Conservation (phyloP, 192 early-diverging fungal species). For the Podila epicladia region DNA sequence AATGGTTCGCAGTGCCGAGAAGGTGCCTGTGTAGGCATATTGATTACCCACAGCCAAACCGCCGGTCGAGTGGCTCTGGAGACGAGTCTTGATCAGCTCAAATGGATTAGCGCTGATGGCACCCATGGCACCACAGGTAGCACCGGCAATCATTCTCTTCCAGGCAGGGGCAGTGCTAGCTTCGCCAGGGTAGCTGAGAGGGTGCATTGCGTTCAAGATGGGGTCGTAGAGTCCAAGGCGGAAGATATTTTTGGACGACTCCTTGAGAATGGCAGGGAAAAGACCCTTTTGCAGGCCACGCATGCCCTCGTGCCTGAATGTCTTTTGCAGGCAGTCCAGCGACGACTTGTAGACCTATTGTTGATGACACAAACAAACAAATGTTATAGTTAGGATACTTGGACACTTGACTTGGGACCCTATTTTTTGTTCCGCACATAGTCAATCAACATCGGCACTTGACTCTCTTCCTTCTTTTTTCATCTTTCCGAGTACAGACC, state of each 20-base stretch:
- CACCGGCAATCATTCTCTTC: conserved; percentile 81
- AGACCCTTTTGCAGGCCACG: conserved; percentile 78
- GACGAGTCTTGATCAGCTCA: conserved; percentile 78
- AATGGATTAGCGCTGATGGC: conserved; percentile 81
- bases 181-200: conserved; percentile 48
- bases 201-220: conserved; percentile 70
- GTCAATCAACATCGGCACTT: too few species aligned
- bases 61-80: conserved; percentile 65
- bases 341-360: conserved; percentile 68
- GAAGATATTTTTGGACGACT: conserved; percentile 80
- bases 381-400: too few species aligned
- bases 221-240: conserved; percentile 79
- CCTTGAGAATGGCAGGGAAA: conserved; percentile 74
- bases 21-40: conserved; percentile 67
- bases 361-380: not conserved
- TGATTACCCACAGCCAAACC: conserved; percentile 76
- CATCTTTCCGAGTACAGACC: too few species aligned
- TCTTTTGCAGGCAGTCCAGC: conserved; percentile 74
- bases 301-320: conserved; percentile 70
- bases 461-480: too few species aligned
- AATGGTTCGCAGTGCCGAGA: conserved; percentile 65
- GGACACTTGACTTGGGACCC: too few species aligned
- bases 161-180: conserved; percentile 67
- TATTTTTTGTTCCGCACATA: too few species aligned
- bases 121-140: conserved; percentile 78